A percentile compares a stretch with the other conserved stretches of the same genome.
phyloP scores from a whole-genome alignment of 257 asterid species.

The Haberlea rhodopensis region DNA sequence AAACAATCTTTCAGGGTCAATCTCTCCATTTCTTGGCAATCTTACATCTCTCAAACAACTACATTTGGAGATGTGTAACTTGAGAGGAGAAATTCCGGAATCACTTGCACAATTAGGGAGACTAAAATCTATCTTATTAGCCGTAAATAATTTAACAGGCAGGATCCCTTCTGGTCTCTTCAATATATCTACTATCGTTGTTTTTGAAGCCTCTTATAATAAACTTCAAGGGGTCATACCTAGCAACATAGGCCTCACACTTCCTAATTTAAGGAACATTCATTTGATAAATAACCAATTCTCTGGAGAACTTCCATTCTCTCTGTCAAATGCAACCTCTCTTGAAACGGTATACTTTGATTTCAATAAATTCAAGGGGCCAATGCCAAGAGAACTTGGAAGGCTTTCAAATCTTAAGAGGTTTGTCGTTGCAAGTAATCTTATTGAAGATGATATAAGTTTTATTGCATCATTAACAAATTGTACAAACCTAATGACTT shows the following conservation, averaged over 20 bases:
- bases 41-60: too few relatives aligned
- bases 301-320: slow-evolving; percentile 23
- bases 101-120: not conserved
- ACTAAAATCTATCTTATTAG: not conserved
- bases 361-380: slow-evolving; percentile 23
- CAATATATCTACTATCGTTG: not conserved
- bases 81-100: too few relatives aligned
- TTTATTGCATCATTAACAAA: slow-evolving; percentile 31
- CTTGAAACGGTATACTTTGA: slow-evolving; percentile 1
- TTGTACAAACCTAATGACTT: slow-evolving; percentile 19
- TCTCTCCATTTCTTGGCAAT: too few relatives aligned
- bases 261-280: slow-evolving; percentile 20
- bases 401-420: slow-evolving; percentile 15
- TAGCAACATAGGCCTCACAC: slow-evolving; percentile 15
- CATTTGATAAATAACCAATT: slow-evolving; percentile 15
- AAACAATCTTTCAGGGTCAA: too few relatives aligned
- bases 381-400: slow-evolving; percentile 23
- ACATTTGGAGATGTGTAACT: too few relatives aligned
- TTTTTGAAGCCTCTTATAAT: not conserved
- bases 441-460: slow-evolving; percentile 16
- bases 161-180: not conserved
- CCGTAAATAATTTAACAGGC: not conserved
- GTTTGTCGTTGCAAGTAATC: slow-evolving; percentile 11
- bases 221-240: not conserved
- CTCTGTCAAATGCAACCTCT: slow-evolving; percentile 25